Evolutionary conservation across 352 stramenopile species (phyloP).

Genomic region (Phytophthora citrophthora): DNA sequence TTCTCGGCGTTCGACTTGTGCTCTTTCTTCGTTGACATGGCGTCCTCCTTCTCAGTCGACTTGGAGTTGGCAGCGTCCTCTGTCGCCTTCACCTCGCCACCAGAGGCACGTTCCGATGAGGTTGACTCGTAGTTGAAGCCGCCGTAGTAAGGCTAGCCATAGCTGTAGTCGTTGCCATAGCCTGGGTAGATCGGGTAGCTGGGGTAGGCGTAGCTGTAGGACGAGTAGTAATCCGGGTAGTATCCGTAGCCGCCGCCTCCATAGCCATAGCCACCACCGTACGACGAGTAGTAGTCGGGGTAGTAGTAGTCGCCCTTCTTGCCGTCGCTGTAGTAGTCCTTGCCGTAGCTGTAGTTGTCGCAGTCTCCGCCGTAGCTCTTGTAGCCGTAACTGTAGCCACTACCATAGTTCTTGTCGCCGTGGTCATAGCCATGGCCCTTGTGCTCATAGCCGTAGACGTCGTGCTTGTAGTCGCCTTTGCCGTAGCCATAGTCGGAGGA

Average conservation of each 20-base stretch:
- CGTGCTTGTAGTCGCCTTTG: too few species aligned
- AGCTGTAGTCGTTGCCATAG: background rate
- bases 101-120: background rate
- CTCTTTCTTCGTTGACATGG: too few species aligned
- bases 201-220: too few species aligned
- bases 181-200: too few species aligned
- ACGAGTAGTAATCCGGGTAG: background rate
- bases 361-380: conserved; percentile 7
- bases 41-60: background rate
- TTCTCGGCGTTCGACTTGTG: too few species aligned
- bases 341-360: background rate
- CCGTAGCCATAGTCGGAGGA: too few species aligned
- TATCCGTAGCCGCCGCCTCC: background rate
- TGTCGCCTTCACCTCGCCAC: background rate
- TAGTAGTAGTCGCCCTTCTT: conserved; percentile 1
- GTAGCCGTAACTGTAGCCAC: background rate
- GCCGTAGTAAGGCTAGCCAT: background rate
- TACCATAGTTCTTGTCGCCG: too few species aligned
- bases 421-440: background rate
- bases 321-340: background rate
- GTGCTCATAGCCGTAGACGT: too few species aligned
- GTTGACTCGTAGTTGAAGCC: background rate
- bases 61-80: background rate
- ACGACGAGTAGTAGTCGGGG: too few species aligned
- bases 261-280: background rate